phyloP scores from a whole-genome alignment of 768 basidiomycete genomes.

The Boletus tomentosulus region DNA sequence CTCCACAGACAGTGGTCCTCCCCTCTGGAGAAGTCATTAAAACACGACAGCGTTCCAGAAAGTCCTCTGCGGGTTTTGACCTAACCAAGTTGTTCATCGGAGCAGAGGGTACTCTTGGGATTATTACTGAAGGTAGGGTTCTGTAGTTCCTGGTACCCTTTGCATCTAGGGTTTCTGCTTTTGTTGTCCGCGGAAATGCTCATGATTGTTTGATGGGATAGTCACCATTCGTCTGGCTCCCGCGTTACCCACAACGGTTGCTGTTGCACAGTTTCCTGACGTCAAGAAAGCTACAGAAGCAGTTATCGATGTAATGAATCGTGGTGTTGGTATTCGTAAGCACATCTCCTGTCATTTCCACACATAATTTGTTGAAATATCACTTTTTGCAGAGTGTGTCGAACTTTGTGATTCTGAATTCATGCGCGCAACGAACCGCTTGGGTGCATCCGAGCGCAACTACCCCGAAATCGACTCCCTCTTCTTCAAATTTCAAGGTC shows the following conservation, averaged over 20 bases:
- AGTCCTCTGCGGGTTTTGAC: slow-evolving; percentile 87
- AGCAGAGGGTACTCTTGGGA: slow-evolving; percentile 78
- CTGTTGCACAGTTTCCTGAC: slow-evolving; percentile 75
- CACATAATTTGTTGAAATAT: not conserved
- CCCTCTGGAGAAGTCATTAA: slow-evolving; percentile 89
- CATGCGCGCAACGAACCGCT: slow-evolving; percentile 59
- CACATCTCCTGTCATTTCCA: slow-evolving; percentile 9
- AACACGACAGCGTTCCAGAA: slow-evolving; percentile 72
- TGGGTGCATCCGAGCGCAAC: slow-evolving; percentile 47
- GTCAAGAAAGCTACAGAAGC: slow-evolving; percentile 73
- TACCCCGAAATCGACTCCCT: slow-evolving; percentile 67
- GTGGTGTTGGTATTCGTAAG: slow-evolving; percentile 75
- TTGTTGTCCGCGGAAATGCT: not conserved
- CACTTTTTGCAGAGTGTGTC: slow-evolving; percentile 60
- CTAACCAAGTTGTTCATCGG: slow-evolving; percentile 84
- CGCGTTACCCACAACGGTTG: slow-evolving; percentile 75
- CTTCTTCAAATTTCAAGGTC: slow-evolving; percentile 86
- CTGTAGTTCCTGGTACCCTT: not conserved
- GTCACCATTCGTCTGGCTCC: slow-evolving; percentile 82
- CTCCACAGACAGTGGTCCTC: slow-evolving; percentile 74
- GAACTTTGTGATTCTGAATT: slow-evolving; percentile 75
- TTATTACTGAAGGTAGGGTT: slow-evolving; percentile 75
- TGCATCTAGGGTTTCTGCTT: not conserved
- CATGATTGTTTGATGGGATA: slow-evolving; percentile 20
- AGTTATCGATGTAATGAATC: slow-evolving; percentile 65